A percentile compares a stretch with the other conserved stretches of the same genome.
These are phyloP conservation scores for Oenanthe javanica DNA, from an alignment of 140 eudicot genomes.

Conservation along the genomic window DNA sequence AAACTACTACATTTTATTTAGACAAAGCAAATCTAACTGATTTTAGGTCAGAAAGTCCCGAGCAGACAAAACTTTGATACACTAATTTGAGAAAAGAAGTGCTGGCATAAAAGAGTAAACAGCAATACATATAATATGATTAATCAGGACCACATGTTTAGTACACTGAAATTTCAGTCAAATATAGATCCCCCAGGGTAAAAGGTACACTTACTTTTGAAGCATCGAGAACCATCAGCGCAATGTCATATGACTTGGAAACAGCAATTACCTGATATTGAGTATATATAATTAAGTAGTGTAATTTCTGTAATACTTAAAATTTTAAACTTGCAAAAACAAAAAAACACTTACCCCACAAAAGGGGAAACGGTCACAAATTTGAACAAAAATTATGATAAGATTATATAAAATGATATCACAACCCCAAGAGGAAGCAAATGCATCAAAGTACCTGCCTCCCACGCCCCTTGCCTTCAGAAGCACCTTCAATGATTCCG, in stretches of 20 bases:
- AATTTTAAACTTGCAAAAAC: background rate
- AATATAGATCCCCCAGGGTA: background rate
- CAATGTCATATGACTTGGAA: slow-evolving; percentile 91
- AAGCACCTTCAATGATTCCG: slow-evolving; percentile 98
- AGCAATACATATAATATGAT: background rate
- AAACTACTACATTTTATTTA: background rate
- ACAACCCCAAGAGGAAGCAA: slow-evolving; percentile 5
- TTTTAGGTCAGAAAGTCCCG: background rate
- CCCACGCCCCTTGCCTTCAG: slow-evolving; percentile 99
- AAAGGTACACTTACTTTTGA: slow-evolving; percentile 66
- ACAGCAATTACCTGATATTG: slow-evolving; percentile 86
- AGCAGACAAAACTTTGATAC: background rate
- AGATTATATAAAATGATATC: background rate
- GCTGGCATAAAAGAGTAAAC: background rate
- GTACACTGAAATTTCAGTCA: background rate
- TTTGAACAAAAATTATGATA: background rate
- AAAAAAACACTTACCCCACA: background rate
- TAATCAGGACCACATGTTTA: background rate
- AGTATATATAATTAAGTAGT: slow-evolving; percentile 13
- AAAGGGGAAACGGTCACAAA: background rate
- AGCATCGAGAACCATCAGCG: slow-evolving; percentile 93
- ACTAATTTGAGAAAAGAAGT: background rate
- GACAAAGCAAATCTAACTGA: background rate
- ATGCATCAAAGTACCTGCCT: slow-evolving; percentile 56
- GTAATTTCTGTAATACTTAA: slow-evolving; percentile 13